Base-by-base conservation (phyloP, 371 early-diverging fungal species). In the Blakeslea trispora region DNA sequence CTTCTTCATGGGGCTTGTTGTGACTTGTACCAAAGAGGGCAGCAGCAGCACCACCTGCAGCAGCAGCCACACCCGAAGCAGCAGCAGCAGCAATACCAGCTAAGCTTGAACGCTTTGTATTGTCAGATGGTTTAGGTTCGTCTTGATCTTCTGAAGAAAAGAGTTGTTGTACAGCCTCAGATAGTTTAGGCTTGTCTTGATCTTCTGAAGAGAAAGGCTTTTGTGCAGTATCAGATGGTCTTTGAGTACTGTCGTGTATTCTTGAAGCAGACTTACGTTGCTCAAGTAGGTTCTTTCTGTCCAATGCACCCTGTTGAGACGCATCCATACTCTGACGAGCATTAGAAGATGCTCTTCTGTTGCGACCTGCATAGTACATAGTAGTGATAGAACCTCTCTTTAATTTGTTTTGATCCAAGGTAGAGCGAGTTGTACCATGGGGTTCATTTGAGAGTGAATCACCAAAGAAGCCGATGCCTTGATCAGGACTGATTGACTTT, bases 401-500 rank as follows among this genome's bases (percentile, higher is more conserved):
- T 17, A 57, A 50, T 23, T 43, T 34, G 2, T 23, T 43, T 44
- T 57, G 57, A 23, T 57, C 57, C 35, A 64, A 47, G 7, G 52
- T 40, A 21, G 59, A 47, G 10, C 64, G 44, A n/a, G 64, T 59
- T 4, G 19, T 28, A 39, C 44, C 40, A 41, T 32, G 18, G 17
- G 17, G 40, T 8, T 50, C 51, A 4, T 56, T 55, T 11, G 55
- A 41, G 24, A 43, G 50, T 1, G 59, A 64, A 19, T 64, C 64
- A 43, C 64, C 64, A 59, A 64, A 64, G 17, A 64, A 64, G 6
- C 1, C 14, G 10, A 64, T 45, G 5, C 28, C 50, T 45, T 58
- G 28, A 11, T 55, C 59, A 23, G 58, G 52, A 24, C 9, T 15
- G n/a, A 48, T 19, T 8, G 28, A 47, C 5, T 35, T n/a, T 22